Conservation (phyloP, 164 flowering plant species). For the Warburgia ugandensis region DNA sequence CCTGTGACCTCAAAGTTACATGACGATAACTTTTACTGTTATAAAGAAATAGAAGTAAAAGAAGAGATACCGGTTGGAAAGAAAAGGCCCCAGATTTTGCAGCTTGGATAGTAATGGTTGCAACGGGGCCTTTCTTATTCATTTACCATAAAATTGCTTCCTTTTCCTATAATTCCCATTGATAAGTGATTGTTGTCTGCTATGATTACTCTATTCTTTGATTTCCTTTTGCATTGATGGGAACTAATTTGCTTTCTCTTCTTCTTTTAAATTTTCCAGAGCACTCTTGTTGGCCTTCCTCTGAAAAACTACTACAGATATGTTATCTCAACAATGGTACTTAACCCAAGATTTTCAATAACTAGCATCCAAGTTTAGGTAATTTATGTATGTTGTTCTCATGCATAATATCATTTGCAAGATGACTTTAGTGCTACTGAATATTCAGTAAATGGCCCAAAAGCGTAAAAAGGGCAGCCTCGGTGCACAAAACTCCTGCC, state of each 20-base stretch:
- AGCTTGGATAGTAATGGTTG: too few species aligned
- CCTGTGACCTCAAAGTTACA: too few species aligned
- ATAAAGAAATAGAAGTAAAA: too few species aligned
- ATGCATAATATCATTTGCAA: constrained; percentile 33
- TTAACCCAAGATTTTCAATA: background rate
- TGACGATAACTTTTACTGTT: too few species aligned
- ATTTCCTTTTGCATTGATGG: too few species aligned
- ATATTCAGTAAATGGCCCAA: constrained; percentile 60
- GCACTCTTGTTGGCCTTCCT: constrained; percentile 92
- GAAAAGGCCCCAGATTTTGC: background rate
- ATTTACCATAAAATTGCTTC: too few species aligned
- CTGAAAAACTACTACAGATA: constrained; percentile 96
- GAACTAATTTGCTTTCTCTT: constrained; percentile 10
- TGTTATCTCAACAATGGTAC: constrained; percentile 78
- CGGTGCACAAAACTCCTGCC: too few species aligned
- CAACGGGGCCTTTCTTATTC: too few species aligned
- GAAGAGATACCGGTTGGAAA: background rate
- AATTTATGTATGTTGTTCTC: constrained; percentile 7
- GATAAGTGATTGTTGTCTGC: too few species aligned
- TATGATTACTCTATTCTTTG: too few species aligned
- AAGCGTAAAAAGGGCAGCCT: too few species aligned
- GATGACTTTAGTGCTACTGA: constrained; percentile 82
- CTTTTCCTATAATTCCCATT: too few species aligned
- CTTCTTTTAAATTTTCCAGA: constrained; percentile 70
- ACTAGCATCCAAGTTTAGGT: background rate